Base-by-base conservation (phyloP, 2,329 filamentous ascomycete species). In the Metarhizium humberi region DNA sequence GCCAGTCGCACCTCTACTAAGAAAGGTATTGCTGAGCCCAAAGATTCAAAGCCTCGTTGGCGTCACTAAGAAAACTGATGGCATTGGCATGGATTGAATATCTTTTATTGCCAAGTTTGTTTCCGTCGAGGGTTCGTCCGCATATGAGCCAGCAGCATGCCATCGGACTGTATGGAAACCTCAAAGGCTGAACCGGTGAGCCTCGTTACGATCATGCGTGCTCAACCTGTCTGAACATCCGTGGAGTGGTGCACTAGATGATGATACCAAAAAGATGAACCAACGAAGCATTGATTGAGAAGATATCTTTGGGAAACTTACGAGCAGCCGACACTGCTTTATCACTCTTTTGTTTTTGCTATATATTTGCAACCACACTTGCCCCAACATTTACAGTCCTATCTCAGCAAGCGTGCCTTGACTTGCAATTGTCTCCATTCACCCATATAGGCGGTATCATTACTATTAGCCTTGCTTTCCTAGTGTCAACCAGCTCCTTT, bases 21-120 rank as follows among this genome's bases (percentile, higher is more conserved):
- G 45, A 72, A 70, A 61, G 67, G 69, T 51, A 72, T 65, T 3
- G 57, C 59, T n/a, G 66, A 73, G 30, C 51, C 63, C 2, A 74
- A 71, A 57, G 75, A 77, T 47, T 61, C 58, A 51, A 79, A 74
- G 62, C 79, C 79, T 14, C 73, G 75, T 56, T 82, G 79, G 79
- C 73, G 76, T 53, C 71, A 61, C 54, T 70, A 43, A 56, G 38
- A 40, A 16, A 5, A 16, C 2, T 7, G 38, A n/a, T 16, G 38
- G 14, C 14, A 13, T 13, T 10, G 6, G 11, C 7, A 16, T 40
- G 14, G 14, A 40, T 40, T 11, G 14, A 40, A 40, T 16, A 13
- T 5, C 11, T 16, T 40, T 40, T 40, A 13, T 40, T 40, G 14
- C 38, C 38, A 16, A 40, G 38, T 14, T 16, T 13, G 38, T 40